phyloP scores from a whole-genome alignment of 208 protist species.

The Herpetomonas samuelpessoai region DNA sequence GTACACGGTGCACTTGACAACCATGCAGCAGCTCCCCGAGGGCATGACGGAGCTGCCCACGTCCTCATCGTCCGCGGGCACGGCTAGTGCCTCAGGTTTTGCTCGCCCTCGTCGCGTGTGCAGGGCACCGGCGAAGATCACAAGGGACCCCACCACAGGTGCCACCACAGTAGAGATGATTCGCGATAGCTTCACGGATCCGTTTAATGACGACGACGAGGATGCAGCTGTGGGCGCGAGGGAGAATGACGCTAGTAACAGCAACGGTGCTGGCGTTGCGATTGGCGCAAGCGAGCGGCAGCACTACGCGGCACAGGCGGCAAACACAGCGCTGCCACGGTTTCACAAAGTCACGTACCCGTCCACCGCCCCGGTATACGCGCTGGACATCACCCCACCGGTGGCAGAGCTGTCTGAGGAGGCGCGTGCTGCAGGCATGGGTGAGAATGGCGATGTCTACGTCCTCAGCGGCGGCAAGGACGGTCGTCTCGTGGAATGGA shows the following conservation, averaged over 20 bases:
- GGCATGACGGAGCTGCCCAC: not conserved
- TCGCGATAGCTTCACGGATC: slow-evolving; percentile 22
- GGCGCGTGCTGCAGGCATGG: not conserved
- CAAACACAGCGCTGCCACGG: not conserved
- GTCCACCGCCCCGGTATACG: not conserved
- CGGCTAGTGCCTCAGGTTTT: not conserved
- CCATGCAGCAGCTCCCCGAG: slow-evolving; percentile 44
- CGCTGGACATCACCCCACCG: not conserved
- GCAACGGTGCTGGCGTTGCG: slow-evolving; percentile 8
- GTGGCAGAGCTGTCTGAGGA: not conserved
- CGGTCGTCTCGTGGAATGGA: slow-evolving; percentile 23
- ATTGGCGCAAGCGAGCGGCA: not conserved
- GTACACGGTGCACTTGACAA: slow-evolving; percentile 56
- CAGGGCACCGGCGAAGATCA: slow-evolving; percentile 35
- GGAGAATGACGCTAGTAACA: not conserved
- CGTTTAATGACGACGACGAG: slow-evolving; percentile 33
- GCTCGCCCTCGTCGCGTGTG: slow-evolving; percentile 40
- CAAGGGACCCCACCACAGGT: slow-evolving; percentile 24
- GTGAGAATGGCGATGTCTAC: not conserved
- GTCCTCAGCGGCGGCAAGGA: slow-evolving; percentile 15
- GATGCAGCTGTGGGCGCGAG: not conserved
- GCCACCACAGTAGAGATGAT: slow-evolving; percentile 21
- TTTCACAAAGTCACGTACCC: not conserved
- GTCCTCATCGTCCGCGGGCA: not conserved
- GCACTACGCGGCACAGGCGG: not conserved